These are phyloP conservation scores for Phyllosticta capitalensis DNA, from an alignment of 2,329 filamentous ascomycete genomes.

Conservation along the genomic window DNA sequence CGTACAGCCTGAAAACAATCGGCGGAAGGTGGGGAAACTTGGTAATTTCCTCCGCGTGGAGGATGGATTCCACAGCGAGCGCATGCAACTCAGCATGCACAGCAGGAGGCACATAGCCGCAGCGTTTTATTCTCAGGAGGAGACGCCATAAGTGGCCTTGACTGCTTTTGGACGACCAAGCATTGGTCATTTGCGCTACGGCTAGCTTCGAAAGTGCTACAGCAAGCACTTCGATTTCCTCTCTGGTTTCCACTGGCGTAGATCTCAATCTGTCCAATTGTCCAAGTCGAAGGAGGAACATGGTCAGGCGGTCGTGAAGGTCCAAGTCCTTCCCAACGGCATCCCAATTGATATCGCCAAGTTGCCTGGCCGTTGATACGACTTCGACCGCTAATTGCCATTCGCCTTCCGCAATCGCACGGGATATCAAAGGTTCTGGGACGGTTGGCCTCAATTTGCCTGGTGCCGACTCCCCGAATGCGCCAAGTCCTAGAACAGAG, in stretches of 20 bases:
- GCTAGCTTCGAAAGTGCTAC: background rate
- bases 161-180: background rate
- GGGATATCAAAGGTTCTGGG: conserved; percentile 23
- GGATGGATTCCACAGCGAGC: background rate
- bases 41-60: background rate
- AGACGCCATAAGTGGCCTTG: background rate
- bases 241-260: background rate
- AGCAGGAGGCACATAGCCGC: background rate
- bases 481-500: background rate
- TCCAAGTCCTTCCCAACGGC: background rate
- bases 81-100: background rate
- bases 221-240: background rate
- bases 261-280: background rate
- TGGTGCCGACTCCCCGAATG: background rate
- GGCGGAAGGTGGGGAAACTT: background rate
- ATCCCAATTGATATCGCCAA: background rate
- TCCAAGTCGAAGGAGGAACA: background rate
- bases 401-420: conserved; percentile 22
- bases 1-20: background rate
- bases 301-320: background rate
- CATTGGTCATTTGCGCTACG: background rate
- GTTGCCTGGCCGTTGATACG: background rate
- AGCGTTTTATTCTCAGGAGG: background rate
- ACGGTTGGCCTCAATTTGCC: background rate
- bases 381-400: conserved; percentile 25